These are phyloP conservation scores for Backusella tuberculispora DNA, from an alignment of 192 early-diverging fungal species.

Conservation along the genomic window DNA sequence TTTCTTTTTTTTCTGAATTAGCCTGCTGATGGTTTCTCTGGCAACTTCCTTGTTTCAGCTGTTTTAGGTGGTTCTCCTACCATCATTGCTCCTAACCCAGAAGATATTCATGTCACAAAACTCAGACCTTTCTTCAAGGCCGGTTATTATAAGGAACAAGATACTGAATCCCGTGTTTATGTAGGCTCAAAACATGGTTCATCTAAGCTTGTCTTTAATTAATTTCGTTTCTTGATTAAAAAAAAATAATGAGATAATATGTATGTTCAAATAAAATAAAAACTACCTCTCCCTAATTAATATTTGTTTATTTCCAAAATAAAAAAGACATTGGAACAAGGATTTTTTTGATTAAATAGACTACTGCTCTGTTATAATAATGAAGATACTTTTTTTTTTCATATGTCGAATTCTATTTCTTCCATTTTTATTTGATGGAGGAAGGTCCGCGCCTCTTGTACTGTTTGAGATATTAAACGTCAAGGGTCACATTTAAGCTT, in stretches of 20 bases:
- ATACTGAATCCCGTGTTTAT: conserved; percentile 9
- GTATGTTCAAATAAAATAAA: too few species aligned
- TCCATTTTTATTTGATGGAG: not conserved
- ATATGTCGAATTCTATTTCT: too few species aligned
- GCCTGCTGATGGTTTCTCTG: conserved; percentile 32
- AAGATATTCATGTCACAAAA: conserved; percentile 38
- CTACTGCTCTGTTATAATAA: too few species aligned
- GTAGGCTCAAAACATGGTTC: conserved; percentile 28
- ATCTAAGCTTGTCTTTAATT: conserved; percentile 25
- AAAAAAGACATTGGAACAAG: too few species aligned
- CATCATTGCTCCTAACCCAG: conserved; percentile 34
- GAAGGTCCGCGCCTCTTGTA: not conserved
- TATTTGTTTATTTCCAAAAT: too few species aligned
- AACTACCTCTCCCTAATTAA: too few species aligned
- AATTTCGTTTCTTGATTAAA: not conserved
- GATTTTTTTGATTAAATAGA: too few species aligned
- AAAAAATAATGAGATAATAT: not conserved
- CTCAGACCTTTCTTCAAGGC: conserved; percentile 28
- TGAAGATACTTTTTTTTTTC: too few species aligned
- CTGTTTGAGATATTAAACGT: not conserved
- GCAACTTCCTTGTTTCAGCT: conserved; percentile 25
- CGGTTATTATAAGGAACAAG: conserved; percentile 36
- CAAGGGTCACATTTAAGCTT: too few species aligned
- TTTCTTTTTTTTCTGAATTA: not conserved
- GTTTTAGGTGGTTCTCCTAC: conserved; percentile 5